Evolutionary conservation across 441 rosid species (phyloP).

Genomic region (Pelargonium australe): DNA sequence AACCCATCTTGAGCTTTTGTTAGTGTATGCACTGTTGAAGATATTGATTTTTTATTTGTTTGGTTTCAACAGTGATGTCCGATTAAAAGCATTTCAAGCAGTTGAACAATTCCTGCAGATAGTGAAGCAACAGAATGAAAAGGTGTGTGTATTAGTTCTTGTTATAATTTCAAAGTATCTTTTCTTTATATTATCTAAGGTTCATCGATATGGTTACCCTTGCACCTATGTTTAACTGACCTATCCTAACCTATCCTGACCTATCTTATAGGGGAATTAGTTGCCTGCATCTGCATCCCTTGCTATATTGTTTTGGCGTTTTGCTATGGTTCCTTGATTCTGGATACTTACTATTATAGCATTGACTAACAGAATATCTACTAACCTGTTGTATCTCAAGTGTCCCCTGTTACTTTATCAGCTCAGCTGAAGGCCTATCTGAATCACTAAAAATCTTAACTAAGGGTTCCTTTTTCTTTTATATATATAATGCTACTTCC

Average conservation of each 20-base stretch:
- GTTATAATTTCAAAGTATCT: slow-evolving; percentile 4
- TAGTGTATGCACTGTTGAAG: neutral
- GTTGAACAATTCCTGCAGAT: slow-evolving; percentile 88
- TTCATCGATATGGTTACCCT: neutral
- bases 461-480: neutral
- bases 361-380: neutral
- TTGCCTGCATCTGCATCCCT: neutral
- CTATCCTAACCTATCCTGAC: neutral
- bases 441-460: neutral
- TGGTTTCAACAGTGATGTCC: slow-evolving; percentile 65
- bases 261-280: neutral
- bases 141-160: slow-evolving; percentile 42
- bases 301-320: neutral
- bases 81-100: slow-evolving; percentile 91
- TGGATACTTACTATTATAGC: neutral
- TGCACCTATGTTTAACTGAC: neutral
- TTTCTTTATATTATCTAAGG: slow-evolving; percentile 8
- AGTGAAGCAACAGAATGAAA: slow-evolving; percentile 76
- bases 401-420: no score
- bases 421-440: no score
- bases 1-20: neutral
- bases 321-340: neutral
- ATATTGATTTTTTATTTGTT: slow-evolving; percentile 4
- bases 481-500: neutral
- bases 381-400: no score